Percentiles rank a stretch among this genome's conserved stretches.
phyloP scores from a whole-genome alignment of 257 asterid genomes.

The Solanum dulcamara region DNA sequence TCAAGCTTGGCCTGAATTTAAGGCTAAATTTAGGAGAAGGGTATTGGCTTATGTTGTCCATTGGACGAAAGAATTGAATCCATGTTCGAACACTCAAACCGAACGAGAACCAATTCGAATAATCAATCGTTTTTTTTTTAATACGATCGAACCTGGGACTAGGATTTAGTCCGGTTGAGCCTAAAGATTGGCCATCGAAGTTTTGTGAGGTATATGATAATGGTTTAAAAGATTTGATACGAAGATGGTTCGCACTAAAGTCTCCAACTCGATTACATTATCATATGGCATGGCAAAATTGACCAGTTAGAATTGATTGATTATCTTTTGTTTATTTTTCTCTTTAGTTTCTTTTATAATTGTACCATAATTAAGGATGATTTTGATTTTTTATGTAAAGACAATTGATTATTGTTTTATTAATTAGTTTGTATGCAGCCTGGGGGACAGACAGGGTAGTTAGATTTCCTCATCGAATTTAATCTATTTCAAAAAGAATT shows the following conservation, averaged over 20 bases:
- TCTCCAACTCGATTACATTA: conserved; percentile 13
- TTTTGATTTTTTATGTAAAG: background rate
- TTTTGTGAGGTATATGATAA: conserved; percentile 57
- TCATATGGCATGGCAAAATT: conserved; percentile 45
- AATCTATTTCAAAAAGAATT: too few species aligned
- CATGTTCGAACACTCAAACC: conserved; percentile 54
- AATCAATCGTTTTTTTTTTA: too few species aligned
- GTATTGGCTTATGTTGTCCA: conserved; percentile 83
- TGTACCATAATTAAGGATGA: background rate
- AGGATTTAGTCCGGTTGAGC: conserved; percentile 51
- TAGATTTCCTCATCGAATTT: background rate
- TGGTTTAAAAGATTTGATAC: conserved; percentile 34
- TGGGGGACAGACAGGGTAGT: background rate
- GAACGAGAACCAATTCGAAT: too few species aligned
- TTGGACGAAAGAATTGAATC: conserved; percentile 55
- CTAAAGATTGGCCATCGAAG: conserved; percentile 48
- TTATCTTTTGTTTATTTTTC: background rate
- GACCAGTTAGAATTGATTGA: background rate
- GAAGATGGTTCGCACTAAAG: conserved; percentile 45
- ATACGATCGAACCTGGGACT: too few species aligned
- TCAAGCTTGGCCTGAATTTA: conserved; percentile 93
- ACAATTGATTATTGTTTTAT: background rate
- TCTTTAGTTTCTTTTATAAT: background rate
- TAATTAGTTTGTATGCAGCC: background rate
- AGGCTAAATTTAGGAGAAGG: conserved; percentile 71